Conservation (phyloP, 805 yeast species). For the Danielia oregonensis region DNA sequence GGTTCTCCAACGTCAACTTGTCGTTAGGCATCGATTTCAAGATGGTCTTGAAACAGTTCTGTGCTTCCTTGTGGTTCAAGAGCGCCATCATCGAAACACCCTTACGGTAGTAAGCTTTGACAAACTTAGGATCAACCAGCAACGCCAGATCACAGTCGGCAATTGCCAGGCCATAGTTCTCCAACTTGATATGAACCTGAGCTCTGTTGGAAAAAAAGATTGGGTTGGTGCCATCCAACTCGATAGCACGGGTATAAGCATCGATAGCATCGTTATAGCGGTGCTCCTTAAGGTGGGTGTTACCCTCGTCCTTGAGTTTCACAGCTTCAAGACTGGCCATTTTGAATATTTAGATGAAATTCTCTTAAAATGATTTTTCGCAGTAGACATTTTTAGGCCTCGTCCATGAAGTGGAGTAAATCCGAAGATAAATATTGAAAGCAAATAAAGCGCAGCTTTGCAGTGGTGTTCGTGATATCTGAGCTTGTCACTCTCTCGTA, state of each 20-base stretch:
- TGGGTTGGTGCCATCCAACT: constrained; percentile 53
- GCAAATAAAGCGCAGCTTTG: no score
- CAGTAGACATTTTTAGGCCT: no score
- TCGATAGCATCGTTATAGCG: constrained; percentile 63
- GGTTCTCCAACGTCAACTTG: constrained; percentile 56
- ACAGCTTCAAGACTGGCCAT: constrained; percentile 35
- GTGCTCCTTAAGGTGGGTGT: constrained; percentile 63
- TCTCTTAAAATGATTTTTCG: background rate
- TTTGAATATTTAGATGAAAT: background rate
- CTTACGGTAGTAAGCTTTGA: constrained; percentile 83
- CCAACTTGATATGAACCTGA: constrained; percentile 80
- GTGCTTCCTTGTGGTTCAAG: constrained; percentile 70
- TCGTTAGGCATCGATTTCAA: constrained; percentile 65
- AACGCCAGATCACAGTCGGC: constrained; percentile 75
- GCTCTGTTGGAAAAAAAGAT: constrained; percentile 83
- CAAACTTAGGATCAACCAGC: constrained; percentile 57
- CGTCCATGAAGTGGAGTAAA: background rate
- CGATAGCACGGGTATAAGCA: constrained; percentile 72
- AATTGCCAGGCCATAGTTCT: constrained; percentile 81
- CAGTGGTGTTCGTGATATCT: no score
- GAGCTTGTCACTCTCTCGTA: no score
- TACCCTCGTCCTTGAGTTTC: constrained; percentile 66
- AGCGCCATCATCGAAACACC: constrained; percentile 80
- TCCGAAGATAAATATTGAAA: no score
- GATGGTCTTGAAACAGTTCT: constrained; percentile 62